phyloP scores from a whole-genome alignment of 1,139 yeast genomes.

The Hanseniaspora gamundiae region DNA sequence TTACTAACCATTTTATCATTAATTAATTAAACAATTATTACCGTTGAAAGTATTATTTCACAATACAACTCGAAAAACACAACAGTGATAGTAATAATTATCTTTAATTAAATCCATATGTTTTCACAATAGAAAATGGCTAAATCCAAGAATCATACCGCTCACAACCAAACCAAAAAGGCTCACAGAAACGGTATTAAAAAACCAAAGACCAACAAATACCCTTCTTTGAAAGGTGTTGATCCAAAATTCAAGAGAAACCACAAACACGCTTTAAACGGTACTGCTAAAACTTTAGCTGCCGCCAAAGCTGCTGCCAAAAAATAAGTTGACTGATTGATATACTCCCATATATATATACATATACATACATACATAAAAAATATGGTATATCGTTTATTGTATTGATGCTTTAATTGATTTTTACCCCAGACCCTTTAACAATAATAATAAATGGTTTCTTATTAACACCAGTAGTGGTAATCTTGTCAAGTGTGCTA shows the following conservation, averaged over 20 bases:
- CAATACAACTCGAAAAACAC: too few relatives aligned
- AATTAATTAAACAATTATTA: too few relatives aligned
- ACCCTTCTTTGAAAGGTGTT: slow-evolving; percentile 97
- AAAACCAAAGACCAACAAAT: slow-evolving; percentile 96
- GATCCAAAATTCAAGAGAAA: slow-evolving; percentile 98
- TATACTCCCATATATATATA: background rate
- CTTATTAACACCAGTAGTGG: background rate
- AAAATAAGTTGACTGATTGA: slow-evolving; percentile 11
- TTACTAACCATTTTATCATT: too few relatives aligned
- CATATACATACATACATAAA: background rate
- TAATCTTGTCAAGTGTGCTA: too few relatives aligned
- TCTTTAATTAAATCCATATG: too few relatives aligned
- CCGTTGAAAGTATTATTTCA: too few relatives aligned
- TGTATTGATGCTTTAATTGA: too few relatives aligned
- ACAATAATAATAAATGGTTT: background rate
- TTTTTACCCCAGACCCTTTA: background rate
- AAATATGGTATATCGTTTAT: too few relatives aligned
- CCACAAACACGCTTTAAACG: slow-evolving; percentile 99
- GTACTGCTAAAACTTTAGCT: slow-evolving; percentile 90
- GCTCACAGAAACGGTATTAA: slow-evolving; percentile 99
- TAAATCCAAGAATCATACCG: slow-evolving; percentile 99
- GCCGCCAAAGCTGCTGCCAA: slow-evolving; percentile 42
- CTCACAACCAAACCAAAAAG: slow-evolving; percentile 99
- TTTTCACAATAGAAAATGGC: slow-evolving; percentile 44
- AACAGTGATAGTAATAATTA: too few relatives aligned